Conservation (phyloP, 2,329 filamentous ascomycete genomes). For the Pyrenochaeta sp. region DNA sequence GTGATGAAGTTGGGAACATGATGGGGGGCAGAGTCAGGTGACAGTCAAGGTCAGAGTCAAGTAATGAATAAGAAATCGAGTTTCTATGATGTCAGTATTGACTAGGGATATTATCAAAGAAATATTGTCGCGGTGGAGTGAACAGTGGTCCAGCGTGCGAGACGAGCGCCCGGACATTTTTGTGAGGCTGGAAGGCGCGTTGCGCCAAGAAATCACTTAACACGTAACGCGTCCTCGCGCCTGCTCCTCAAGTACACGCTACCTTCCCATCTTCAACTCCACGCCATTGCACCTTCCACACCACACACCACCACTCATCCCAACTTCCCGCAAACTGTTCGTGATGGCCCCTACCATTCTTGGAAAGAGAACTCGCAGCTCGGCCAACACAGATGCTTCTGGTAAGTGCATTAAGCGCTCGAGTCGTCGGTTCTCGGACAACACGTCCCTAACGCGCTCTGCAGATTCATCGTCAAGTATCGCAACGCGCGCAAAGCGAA, state of each 20-base stretch:
- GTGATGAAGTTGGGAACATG: no score
- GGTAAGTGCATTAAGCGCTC: constrained; percentile 33
- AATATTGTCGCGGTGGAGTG: background rate
- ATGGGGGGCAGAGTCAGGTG: no score
- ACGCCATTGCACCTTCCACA: constrained; percentile 26
- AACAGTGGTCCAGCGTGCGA: constrained; percentile 1
- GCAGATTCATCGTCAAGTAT: constrained; percentile 32
- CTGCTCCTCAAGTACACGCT: constrained; percentile 16
- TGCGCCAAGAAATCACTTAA: background rate
- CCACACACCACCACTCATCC: constrained; percentile 30
- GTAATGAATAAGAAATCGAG: no score
- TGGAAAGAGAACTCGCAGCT: constrained; percentile 50
- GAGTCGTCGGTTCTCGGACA: constrained; percentile 12
- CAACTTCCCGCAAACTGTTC: constrained; percentile 25
- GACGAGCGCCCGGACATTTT: constrained; percentile 1
- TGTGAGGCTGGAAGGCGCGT: constrained; percentile 10
- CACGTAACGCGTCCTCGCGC: constrained; percentile 23
- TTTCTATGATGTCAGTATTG: background rate
- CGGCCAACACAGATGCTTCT: constrained; percentile 30
- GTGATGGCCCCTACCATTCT: constrained; percentile 48
- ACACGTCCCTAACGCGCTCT: constrained; percentile 36
- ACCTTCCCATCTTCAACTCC: constrained; percentile 25
- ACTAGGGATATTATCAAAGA: background rate
- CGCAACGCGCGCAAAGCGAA: constrained; percentile 53
- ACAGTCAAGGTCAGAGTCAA: no score